Conservation (phyloP, 1,284 basidiomycete species). For the Tilletia horrida region DNA sequence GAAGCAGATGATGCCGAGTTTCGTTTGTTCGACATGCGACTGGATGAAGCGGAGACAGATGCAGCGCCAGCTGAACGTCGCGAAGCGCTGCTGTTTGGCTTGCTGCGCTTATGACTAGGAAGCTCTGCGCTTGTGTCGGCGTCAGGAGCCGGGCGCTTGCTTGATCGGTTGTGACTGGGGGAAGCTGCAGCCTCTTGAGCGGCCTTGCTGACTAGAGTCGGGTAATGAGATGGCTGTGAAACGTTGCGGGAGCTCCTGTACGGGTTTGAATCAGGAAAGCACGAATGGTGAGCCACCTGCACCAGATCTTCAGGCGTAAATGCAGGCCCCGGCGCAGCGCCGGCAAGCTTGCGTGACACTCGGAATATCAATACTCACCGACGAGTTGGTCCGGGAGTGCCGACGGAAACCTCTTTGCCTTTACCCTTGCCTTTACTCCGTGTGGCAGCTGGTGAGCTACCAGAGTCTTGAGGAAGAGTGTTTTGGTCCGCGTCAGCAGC, state of each 20-base stretch:
- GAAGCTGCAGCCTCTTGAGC: constrained; percentile 1
- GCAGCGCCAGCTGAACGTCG: background rate
- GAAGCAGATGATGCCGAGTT: constrained; percentile 6
- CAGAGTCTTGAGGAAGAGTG: no score
- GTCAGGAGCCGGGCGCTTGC: constrained; percentile 6
- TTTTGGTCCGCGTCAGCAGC: no score
- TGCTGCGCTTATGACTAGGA: background rate
- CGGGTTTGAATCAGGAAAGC: background rate
- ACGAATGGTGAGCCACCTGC: background rate
- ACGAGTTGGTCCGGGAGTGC: no score
- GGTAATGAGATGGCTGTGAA: constrained; percentile 7
- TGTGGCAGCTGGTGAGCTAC: no score
- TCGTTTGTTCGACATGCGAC: constrained; percentile 5
- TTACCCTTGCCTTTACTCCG: background rate
- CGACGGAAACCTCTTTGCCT: background rate
- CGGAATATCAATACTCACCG: no score
- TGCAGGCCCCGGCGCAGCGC: no score
- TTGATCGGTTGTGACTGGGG: background rate
- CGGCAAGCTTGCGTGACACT: background rate
- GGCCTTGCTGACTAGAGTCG: constrained; percentile 12
- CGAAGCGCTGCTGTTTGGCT: background rate
- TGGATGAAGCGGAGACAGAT: background rate
- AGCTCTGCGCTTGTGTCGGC: background rate
- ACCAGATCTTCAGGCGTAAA: background rate
- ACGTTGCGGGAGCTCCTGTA: background rate